Conservation (phyloP, 2,329 filamentous ascomycete species). For the Arthroderma sp. region DNA sequence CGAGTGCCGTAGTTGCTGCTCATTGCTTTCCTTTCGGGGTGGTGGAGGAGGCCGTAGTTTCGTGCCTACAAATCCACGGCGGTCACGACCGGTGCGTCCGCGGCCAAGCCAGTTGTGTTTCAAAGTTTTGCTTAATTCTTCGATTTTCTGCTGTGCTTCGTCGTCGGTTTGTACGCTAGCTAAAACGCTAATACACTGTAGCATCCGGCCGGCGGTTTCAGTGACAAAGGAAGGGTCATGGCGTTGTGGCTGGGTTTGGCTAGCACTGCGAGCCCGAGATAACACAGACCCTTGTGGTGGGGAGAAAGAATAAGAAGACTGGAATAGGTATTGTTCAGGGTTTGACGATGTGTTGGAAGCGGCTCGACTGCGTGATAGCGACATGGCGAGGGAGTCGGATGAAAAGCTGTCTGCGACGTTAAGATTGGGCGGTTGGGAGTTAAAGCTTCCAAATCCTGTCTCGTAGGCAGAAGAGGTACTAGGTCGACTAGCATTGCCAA, state of each 20-base stretch:
- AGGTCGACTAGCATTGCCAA: conserved; percentile 39
- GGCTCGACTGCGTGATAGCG: conserved; percentile 53
- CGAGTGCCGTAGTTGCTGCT: neutral
- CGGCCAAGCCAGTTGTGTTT: conserved; percentile 96
- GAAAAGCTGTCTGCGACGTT: conserved; percentile 47
- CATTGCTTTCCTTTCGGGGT: conserved; percentile 3
- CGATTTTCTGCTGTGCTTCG: conserved; percentile 62
- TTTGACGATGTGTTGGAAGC: conserved; percentile 52
- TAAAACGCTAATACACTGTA: conserved; percentile 89
- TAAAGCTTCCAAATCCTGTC: conserved; percentile 58
- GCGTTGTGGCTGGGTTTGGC: neutral
- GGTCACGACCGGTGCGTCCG: conserved; percentile 75
- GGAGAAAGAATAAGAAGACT: conserved; percentile 29
- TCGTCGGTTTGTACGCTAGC: conserved; percentile 62
- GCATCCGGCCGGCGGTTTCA: conserved; percentile 86
- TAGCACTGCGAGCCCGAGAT: neutral
- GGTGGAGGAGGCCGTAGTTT: conserved; percentile 27
- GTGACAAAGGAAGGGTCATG: conserved; percentile 54
- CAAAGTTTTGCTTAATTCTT: conserved; percentile 69
- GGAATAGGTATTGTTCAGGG: conserved; percentile 31
- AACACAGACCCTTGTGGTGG: conserved; percentile 22
- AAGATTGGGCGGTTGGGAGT: conserved; percentile 67
- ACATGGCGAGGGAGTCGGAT: conserved; percentile 38
- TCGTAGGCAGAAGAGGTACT: conserved; percentile 61
- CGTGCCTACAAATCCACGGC: conserved; percentile 75